phyloP scores from a whole-genome alignment of 768 basidiomycete species.

The Mycena rosella region DNA sequence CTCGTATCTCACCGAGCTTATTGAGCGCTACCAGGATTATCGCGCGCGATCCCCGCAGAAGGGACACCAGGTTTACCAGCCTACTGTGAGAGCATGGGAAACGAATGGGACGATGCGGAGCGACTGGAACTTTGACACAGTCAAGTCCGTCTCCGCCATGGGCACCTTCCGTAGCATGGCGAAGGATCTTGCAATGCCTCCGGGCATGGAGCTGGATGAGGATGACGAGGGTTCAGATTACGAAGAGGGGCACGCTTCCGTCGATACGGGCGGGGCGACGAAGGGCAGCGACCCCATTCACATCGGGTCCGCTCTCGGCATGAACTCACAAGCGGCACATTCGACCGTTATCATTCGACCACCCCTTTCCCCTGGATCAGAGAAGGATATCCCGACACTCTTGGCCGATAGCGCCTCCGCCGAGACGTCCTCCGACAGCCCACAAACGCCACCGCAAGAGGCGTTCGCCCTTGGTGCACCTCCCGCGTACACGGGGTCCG shows the following conservation, averaged over 20 bases:
- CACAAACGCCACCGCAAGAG: slow-evolving; percentile 50
- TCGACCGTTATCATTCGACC: slow-evolving; percentile 78
- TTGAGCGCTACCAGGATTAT: slow-evolving; percentile 88
- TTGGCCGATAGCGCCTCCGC: slow-evolving; percentile 54
- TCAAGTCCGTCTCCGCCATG: slow-evolving; percentile 79
- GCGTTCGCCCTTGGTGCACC: slow-evolving; percentile 63
- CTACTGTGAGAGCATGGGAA: slow-evolving; percentile 78
- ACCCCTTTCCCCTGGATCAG: slow-evolving; percentile 48
- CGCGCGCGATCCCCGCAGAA: slow-evolving; percentile 72
- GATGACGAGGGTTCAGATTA: slow-evolving; percentile 58
- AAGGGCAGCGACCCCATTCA: slow-evolving; percentile 70
- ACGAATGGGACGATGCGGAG: slow-evolving; percentile 82
- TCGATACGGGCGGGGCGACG: slow-evolving; percentile 74
- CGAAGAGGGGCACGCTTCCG: slow-evolving; percentile 56
- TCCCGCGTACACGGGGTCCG: slow-evolving; percentile 80
- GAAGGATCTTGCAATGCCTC: slow-evolving; percentile 69
- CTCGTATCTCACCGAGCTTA: slow-evolving; percentile 86
- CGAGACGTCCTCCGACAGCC: slow-evolving; percentile 59
- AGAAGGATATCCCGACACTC: slow-evolving; percentile 57
- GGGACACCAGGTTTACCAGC: slow-evolving; percentile 65
- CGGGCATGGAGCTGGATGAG: slow-evolving; percentile 67
- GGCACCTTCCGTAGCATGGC: slow-evolving; percentile 82
- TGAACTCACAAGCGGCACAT: slow-evolving; percentile 68
- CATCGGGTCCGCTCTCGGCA: slow-evolving; percentile 43
- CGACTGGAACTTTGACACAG: slow-evolving; percentile 97